These are phyloP conservation scores for Aspergillus eucalypticola DNA, from an alignment of 2,329 filamentous ascomycete genomes.

Conservation along the genomic window DNA sequence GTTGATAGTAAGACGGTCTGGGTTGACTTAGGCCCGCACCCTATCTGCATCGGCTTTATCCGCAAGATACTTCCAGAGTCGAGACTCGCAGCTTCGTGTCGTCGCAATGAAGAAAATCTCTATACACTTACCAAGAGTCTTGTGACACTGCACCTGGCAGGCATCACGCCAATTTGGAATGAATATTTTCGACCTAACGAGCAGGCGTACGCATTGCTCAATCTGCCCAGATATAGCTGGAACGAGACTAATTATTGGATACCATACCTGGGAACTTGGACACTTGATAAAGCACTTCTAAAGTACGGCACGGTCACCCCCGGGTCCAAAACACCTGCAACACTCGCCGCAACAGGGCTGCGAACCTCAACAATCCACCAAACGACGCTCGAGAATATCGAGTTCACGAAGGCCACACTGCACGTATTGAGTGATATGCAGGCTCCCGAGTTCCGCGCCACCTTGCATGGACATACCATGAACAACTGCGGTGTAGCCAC, in stretches of 20 bases:
- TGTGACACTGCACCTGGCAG: conserved; percentile 61
- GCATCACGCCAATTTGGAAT: conserved; percentile 67
- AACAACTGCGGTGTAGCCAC: too few relatives aligned
- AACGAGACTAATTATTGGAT: conserved; percentile 74
- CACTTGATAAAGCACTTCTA: conserved; percentile 59
- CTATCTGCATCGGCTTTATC: conserved; percentile 68
- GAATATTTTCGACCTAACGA: conserved; percentile 68
- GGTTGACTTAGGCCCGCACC: conserved; percentile 73
- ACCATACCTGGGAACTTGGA: conserved; percentile 71
- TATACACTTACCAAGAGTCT: conserved; percentile 62
- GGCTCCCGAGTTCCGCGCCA: too few relatives aligned
- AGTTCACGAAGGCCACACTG: too few relatives aligned
- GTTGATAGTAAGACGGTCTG: conserved; percentile 67
- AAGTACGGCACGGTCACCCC: too few relatives aligned
- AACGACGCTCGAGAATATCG: too few relatives aligned
- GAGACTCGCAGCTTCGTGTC: conserved; percentile 59
- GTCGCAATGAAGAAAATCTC: conserved; percentile 64
- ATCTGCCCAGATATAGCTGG: conserved; percentile 67
- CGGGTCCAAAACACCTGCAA: too few relatives aligned
- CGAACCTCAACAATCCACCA: too few relatives aligned
- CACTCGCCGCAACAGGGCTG: neutral
- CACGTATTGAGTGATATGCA: too few relatives aligned
- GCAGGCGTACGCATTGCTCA: conserved; percentile 56
- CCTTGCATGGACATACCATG: too few relatives aligned
- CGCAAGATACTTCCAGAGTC: conserved; percentile 56